Evolutionary conservation across 169 alveolate genomes (phyloP).

Genomic region (Eimeria maxima): DNA sequence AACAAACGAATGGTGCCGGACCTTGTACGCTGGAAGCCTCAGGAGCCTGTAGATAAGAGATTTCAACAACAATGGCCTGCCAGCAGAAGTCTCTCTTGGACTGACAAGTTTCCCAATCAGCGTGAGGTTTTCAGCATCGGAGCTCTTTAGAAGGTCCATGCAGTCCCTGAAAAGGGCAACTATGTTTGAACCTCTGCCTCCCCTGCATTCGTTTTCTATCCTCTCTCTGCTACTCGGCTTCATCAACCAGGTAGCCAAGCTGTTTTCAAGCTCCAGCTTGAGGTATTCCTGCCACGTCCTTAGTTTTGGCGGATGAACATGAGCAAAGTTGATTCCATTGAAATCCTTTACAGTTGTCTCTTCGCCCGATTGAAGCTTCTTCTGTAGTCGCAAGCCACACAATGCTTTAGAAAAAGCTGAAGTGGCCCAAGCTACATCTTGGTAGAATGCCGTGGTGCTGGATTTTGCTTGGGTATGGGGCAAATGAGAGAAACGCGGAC

Average conservation of each 20-base stretch:
- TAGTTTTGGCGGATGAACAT: constrained; percentile 41
- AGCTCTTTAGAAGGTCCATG: constrained; percentile 59
- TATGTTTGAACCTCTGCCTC: constrained; percentile 52
- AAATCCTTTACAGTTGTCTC: not conserved
- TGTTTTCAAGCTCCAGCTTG: constrained; percentile 28
- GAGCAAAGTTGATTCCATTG: constrained; percentile 40
- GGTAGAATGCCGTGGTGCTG: not conserved
- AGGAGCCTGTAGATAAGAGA: not conserved
- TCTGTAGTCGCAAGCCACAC: constrained; percentile 14
- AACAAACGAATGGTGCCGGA: constrained; percentile 67
- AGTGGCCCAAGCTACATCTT: not conserved
- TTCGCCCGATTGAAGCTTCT: constrained; percentile 31
- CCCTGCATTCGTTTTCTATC: constrained; percentile 60
- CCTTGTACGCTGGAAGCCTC: constrained; percentile 51
- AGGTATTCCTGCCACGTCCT: constrained; percentile 64
- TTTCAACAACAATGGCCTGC: constrained; percentile 20
- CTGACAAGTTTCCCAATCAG: constrained; percentile 55
- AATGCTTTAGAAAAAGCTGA: not conserved
- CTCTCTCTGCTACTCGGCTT: not conserved
- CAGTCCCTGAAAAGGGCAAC: constrained; percentile 49
- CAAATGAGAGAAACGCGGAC: not conserved
- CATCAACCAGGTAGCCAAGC: not conserved
- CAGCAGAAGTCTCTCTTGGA: constrained; percentile 63
- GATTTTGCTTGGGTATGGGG: not conserved
- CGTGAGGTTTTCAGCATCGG: constrained; percentile 47